Conservation (phyloP, 2,329 filamentous ascomycete genomes). For the Pyricularia pennisetigena region DNA sequence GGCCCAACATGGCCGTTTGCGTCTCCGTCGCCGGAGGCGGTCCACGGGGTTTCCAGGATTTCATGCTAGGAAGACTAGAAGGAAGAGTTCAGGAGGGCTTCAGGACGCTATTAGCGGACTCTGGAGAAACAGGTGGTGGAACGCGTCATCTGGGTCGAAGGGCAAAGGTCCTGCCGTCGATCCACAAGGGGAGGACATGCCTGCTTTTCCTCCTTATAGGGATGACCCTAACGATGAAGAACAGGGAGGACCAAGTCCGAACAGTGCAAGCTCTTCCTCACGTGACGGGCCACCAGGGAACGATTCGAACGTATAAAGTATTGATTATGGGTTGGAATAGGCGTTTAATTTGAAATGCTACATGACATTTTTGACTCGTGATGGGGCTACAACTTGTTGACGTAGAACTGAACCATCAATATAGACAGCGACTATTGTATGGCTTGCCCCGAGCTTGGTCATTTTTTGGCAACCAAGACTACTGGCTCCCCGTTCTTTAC, state of each 20-base stretch:
- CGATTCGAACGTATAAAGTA: not conserved
- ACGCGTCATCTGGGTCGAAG: constrained; percentile 7
- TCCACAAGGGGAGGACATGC: not conserved
- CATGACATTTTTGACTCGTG: not conserved
- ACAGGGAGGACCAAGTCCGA: not conserved
- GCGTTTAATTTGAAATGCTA: not conserved
- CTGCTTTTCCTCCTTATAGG: constrained; percentile 6
- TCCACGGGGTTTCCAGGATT: constrained; percentile 55
- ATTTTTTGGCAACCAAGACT: not conserved
- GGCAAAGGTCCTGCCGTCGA: constrained; percentile 5
- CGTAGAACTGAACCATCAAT: too few species aligned
- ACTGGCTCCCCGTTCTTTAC: not conserved
- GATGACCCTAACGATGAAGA: constrained; percentile 9
- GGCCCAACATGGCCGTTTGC: not conserved
- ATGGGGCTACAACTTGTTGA: too few species aligned
- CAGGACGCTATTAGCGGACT: constrained; percentile 43
- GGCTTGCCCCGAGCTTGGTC: not conserved
- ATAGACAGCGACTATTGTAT: not conserved
- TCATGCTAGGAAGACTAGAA: constrained; percentile 37
- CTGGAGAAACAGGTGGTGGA: constrained; percentile 48
- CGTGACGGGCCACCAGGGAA: not conserved
- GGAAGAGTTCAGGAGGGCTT: constrained; percentile 25
- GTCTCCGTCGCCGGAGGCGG: constrained; percentile 35
- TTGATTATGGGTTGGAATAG: not conserved
- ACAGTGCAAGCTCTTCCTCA: not conserved